Conservation (phyloP, 129 eudicot genomes). For the Solidago caesia region DNA sequence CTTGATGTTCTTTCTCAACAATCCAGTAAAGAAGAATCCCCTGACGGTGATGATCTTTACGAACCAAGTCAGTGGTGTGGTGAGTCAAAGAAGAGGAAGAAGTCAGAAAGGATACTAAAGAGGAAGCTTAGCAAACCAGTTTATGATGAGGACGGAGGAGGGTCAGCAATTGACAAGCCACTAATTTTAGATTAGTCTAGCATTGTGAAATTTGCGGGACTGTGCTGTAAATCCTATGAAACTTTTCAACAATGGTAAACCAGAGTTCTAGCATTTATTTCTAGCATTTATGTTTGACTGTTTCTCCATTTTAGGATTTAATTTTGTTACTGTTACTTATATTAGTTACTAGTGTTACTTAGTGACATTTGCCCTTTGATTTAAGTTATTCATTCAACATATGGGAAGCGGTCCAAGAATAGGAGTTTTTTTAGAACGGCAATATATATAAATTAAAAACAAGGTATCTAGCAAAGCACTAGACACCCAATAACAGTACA, state of each 20-base stretch:
- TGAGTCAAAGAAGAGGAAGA: neutral
- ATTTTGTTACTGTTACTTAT: too few relatives aligned
- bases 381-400: too few relatives aligned
- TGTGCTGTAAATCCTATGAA: too few relatives aligned
- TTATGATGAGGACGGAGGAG: slow-evolving; percentile 1
- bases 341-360: too few relatives aligned
- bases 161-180: slow-evolving; percentile 3
- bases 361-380: too few relatives aligned
- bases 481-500: too few relatives aligned
- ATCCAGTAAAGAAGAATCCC: neutral
- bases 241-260: too few relatives aligned
- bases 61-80: neutral
- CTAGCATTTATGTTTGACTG: neutral
- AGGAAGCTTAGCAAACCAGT: neutral
- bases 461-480: too few relatives aligned
- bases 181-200: neutral
- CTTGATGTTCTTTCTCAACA: neutral
- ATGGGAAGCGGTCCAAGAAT: too few relatives aligned
- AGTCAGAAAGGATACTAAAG: neutral
- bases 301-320: neutral
- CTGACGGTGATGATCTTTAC: neutral
- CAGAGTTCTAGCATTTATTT: too few relatives aligned
- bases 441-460: too few relatives aligned
- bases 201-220: neutral
- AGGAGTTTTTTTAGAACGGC: too few relatives aligned